phyloP scores from a whole-genome alignment of 2,329 filamentous ascomycete species.

The Lojkania enalia region DNA sequence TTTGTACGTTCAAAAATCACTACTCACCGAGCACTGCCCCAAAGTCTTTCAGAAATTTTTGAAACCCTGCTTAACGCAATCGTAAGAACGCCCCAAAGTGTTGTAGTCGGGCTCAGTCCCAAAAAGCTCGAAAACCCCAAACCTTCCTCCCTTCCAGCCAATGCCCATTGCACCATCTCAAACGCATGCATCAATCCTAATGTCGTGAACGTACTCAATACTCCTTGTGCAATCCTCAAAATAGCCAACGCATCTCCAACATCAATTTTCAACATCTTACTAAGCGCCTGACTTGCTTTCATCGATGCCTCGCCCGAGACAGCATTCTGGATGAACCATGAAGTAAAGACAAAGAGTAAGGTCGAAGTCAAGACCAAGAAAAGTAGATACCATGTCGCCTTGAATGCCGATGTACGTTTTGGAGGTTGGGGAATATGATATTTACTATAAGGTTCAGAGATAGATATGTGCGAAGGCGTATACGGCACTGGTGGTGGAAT shows the following conservation, averaged over 20 bases:
- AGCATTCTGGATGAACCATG: slow-evolving; percentile 1
- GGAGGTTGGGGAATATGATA: not conserved
- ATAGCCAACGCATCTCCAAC: slow-evolving; percentile 1
- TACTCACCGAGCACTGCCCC: slow-evolving; percentile 1
- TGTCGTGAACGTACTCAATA: slow-evolving; percentile 1
- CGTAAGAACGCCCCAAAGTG: not conserved
- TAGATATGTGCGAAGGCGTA: not conserved
- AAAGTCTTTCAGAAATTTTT: not conserved
- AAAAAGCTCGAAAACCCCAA: not conserved
- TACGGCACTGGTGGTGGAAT: not conserved
- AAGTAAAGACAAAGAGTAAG: not conserved
- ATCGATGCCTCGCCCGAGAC: not conserved
- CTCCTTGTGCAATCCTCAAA: slow-evolving; percentile 3
- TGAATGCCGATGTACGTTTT: not conserved
- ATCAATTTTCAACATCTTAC: slow-evolving; percentile 2
- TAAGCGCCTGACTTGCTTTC: not conserved
- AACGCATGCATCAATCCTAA: slow-evolving; percentile 1
- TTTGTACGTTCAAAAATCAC: not conserved
- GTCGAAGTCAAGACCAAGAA: not conserved
- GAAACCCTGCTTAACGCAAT: slow-evolving; percentile 1
- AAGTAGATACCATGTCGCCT: not conserved
- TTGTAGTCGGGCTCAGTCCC: slow-evolving; percentile 2
- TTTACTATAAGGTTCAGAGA: not conserved
- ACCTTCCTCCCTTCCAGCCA: not conserved
- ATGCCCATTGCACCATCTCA: slow-evolving; percentile 4